Evolutionary conservation across 2,329 filamentous ascomycete species (phyloP).

Genomic region (Diaporthe citri): DNA sequence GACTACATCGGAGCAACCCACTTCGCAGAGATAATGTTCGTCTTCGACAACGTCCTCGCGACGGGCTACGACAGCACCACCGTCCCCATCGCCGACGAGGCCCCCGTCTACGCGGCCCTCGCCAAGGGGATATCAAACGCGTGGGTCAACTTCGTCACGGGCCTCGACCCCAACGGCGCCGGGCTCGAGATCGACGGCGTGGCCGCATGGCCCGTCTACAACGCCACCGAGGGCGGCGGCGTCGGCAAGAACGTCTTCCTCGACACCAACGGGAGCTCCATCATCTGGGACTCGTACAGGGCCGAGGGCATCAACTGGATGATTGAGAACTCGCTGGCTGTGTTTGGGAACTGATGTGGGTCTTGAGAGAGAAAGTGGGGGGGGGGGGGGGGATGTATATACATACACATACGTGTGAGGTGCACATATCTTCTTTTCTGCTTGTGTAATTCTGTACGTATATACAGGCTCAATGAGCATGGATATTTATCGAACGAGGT

Average conservation of each 20-base stretch:
- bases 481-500: not conserved
- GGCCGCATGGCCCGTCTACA: constrained; percentile 41
- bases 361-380: too few relatives aligned
- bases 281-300: constrained; percentile 59
- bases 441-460: not conserved
- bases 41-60: constrained; percentile 65
- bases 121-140: constrained; percentile 62
- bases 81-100: constrained; percentile 56
- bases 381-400: not conserved
- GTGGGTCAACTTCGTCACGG: constrained; percentile 65
- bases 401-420: not conserved
- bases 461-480: constrained; percentile 11
- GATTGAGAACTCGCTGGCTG: constrained; percentile 38
- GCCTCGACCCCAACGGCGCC: constrained; percentile 57
- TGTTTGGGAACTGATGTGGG: constrained; percentile 39
- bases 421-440: not conserved
- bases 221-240: constrained; percentile 42
- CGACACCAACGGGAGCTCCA: constrained; percentile 58
- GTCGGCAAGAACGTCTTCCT: constrained; percentile 60
- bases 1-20: constrained; percentile 44
- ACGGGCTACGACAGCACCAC: constrained; percentile 57
- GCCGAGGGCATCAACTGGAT: constrained; percentile 56
- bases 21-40: constrained; percentile 65
- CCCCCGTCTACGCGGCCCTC: constrained; percentile 56
- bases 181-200: constrained; percentile 37